Conservation (phyloP, 768 basidiomycete genomes). For the Dacryopinax spathularia region DNA sequence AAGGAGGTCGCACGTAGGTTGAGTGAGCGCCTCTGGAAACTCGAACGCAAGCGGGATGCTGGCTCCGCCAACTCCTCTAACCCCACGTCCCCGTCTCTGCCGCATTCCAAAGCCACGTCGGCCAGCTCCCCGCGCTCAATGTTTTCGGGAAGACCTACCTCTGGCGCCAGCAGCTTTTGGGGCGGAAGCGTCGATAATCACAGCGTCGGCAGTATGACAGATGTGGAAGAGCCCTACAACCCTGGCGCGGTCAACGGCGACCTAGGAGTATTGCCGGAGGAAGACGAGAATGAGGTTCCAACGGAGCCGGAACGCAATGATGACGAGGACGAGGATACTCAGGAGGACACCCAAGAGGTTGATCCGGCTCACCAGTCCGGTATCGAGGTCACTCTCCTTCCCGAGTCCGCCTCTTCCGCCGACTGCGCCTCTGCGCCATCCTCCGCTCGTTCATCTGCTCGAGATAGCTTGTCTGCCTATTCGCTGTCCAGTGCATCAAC, state of each 20-base stretch:
- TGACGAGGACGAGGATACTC: not conserved
- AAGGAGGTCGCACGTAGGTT: not conserved
- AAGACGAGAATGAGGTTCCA: not conserved
- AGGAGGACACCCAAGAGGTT: not conserved
- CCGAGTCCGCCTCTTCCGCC: not conserved
- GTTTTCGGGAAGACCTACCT: not conserved
- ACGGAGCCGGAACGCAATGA: not conserved
- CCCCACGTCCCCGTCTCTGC: not conserved
- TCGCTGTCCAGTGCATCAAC: not conserved
- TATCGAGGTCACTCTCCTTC: not conserved
- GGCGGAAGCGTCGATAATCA: not conserved
- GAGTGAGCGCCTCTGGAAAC: not conserved
- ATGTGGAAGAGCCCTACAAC: not conserved
- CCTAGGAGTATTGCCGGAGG: not conserved
- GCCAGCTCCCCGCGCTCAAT: not conserved
- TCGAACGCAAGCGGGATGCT: not conserved
- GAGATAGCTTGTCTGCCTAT: not conserved
- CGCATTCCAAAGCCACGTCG: not conserved
- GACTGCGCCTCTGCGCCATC: not conserved
- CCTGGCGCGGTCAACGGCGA: not conserved
- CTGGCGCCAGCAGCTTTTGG: not conserved
- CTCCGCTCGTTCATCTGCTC: not conserved
- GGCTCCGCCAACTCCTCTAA: not conserved
- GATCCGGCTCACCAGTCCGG: not conserved
- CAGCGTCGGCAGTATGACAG: not conserved